Evolutionary conservation across 257 asterid species (phyloP), one percentile per base, ranked within the genome.

Genomic region (Cynanchum wilfordii): DNA sequence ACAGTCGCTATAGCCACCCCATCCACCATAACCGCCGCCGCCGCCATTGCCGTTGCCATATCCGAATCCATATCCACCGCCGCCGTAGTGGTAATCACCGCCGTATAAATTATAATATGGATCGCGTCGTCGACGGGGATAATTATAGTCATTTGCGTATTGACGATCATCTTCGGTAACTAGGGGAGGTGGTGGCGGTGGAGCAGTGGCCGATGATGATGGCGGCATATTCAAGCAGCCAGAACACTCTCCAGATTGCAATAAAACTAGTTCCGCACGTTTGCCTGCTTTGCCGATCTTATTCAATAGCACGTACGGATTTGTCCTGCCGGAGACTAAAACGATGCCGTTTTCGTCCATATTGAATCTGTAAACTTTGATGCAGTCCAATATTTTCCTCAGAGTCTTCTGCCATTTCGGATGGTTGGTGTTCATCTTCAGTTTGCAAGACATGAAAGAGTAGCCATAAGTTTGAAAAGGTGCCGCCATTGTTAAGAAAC

Each of bases 211-310:
- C 29, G 73, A 40, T 11, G 73, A 40, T 11, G 73, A 66, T 40
- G 73, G 24, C 5, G 73, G 75, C 55, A 68, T 40, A 66, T 67
- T 70, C 74, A 76, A 75, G 75, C 73, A 79, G 55, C 30, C 66
- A 13, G 85, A 81, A 64, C 85, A 78, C 16, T 75, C 71, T 36
- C 85, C 85, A 66, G 30, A 75, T 55, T 81, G 82, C 30, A 81
- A 72, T 71, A 74, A 75, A 38, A 75, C 52, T 27, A 81, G 29
- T 27, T 75, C 63, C 25, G 79, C 80, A 8, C 54, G 63, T 10
- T 19, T 70, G 1, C 84, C 79, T 8, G 54, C 72, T 75, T 69
- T 81, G 47, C 71, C 71, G 7, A 81, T 36, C 58, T 57, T 62
- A 27, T 78, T 72, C 52, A 81, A n/a, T 10, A 81, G 76, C 38